These are phyloP conservation scores for Lachnellula willkommii DNA, from an alignment of 2,329 filamentous ascomycete species.

Conservation along the genomic window DNA sequence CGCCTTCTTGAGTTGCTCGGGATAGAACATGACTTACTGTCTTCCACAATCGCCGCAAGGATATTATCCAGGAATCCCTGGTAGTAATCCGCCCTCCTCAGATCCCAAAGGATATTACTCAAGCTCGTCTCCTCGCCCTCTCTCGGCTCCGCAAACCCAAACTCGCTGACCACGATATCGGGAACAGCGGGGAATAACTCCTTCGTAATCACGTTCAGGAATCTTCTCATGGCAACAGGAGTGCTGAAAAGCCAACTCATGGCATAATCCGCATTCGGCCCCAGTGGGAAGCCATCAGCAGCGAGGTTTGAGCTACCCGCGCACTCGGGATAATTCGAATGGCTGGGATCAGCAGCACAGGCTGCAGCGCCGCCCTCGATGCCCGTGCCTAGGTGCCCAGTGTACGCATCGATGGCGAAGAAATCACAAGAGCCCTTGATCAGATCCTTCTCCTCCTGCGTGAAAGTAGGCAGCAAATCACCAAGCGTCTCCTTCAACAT, in stretches of 20 bases:
- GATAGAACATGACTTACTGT: slow-evolving; percentile 23
- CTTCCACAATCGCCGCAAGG: slow-evolving; percentile 62
- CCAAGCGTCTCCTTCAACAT: slow-evolving; percentile 41
- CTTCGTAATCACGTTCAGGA: slow-evolving; percentile 38
- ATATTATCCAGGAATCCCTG: slow-evolving; percentile 64
- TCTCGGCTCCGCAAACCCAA: slow-evolving; percentile 29
- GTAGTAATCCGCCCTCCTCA: slow-evolving; percentile 76
- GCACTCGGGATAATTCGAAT: slow-evolving; percentile 19
- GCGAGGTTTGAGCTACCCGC: slow-evolving; percentile 31
- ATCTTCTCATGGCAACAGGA: slow-evolving; percentile 36
- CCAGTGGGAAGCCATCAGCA: slow-evolving; percentile 40
- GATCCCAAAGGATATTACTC: slow-evolving; percentile 60
- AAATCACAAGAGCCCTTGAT: slow-evolving; percentile 51
- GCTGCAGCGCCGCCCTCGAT: slow-evolving; percentile 34
- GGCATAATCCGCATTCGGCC: slow-evolving; percentile 38
- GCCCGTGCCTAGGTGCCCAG: slow-evolving; percentile 34
- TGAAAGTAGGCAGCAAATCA: slow-evolving; percentile 42
- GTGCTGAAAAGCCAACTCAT: slow-evolving; percentile 39
- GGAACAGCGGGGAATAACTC: slow-evolving; percentile 36
- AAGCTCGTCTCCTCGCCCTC: slow-evolving; percentile 20
- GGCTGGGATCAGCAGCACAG: slow-evolving; percentile 31
- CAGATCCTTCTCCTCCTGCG: slow-evolving; percentile 41
- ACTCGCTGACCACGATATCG: slow-evolving; percentile 25
- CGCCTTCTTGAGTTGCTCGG: not conserved
- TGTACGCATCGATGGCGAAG: slow-evolving; percentile 54